A percentile compares a stretch with the other conserved stretches of the same genome.
phyloP scores from a whole-genome alignment of 495 filamentous ascomycete genomes.

The Haplographium delicatum region DNA sequence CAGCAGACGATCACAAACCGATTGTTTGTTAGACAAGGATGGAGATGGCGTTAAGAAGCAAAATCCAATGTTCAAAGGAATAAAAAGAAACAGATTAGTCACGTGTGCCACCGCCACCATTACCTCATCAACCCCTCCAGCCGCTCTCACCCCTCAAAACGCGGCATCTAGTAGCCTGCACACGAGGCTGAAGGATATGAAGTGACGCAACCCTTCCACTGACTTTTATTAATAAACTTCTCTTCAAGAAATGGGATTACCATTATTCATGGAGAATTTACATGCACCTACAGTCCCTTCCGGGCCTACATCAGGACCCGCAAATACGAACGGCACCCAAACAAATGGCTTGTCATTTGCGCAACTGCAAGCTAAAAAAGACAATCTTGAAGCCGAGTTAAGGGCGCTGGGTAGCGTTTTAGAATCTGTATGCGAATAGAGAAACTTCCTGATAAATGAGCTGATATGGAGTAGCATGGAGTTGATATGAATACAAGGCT shows the following conservation, averaged over 20 bases:
- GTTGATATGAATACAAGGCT: conserved; percentile 89
- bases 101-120: background rate
- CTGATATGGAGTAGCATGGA: conserved; percentile 57
- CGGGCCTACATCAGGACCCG: conserved; percentile 56
- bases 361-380: conserved; percentile 63
- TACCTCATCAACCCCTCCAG: conserved; percentile 19
- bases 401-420: conserved; percentile 79
- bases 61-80: too few species aligned
- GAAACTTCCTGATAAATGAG: conserved; percentile 13
- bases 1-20: too few species aligned
- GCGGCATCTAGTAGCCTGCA: conserved; percentile 11
- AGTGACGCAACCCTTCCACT: too few species aligned
- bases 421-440: conserved; percentile 61
- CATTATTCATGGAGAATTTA: conserved; percentile 57
- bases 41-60: too few species aligned
- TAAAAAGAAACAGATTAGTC: too few species aligned
- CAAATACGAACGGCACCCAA: conserved; percentile 42
- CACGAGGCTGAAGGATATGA: conserved; percentile 9
- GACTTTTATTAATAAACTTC: too few species aligned
- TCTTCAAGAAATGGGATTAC: conserved; percentile 15
- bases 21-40: too few species aligned
- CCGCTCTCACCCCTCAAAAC: conserved; percentile 1
- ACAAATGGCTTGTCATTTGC: conserved; percentile 54
- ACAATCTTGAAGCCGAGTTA: conserved; percentile 77
- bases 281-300: conserved; percentile 72